These are phyloP conservation scores for Linaria vulgaris DNA, from an alignment of 257 asterid species.

Conservation along the genomic window DNA sequence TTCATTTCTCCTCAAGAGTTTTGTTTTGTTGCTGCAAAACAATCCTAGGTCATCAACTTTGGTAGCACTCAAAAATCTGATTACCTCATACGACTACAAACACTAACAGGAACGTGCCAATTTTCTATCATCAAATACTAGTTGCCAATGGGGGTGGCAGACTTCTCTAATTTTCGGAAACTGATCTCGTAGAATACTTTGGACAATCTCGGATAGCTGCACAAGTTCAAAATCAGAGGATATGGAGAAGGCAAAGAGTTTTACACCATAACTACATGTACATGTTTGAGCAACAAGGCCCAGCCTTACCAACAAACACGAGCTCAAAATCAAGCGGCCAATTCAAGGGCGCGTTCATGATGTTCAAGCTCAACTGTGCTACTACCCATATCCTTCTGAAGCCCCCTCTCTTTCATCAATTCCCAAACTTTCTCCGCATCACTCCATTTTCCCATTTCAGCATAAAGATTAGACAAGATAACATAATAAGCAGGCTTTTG, in stretches of 20 bases:
- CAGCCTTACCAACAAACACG: not conserved
- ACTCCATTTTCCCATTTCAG: slow-evolving; percentile 60
- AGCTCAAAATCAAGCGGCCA: slow-evolving; percentile 25
- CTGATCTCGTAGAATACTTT: no score
- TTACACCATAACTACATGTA: not conserved
- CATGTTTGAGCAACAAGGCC: not conserved
- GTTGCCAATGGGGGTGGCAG: no score
- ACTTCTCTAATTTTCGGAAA: no score
- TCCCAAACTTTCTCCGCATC: slow-evolving; percentile 48
- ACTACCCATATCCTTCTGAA: slow-evolving; percentile 52
- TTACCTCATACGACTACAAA: no score
- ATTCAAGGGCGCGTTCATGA: slow-evolving; percentile 17
- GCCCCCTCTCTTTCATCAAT: slow-evolving; percentile 52
- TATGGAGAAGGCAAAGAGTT: not conserved
- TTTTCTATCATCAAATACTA: no score
- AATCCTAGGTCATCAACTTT: not conserved
- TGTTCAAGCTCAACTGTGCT: slow-evolving; percentile 44
- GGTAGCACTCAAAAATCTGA: no score
- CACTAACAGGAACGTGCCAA: no score
- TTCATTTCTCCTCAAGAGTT: not conserved
- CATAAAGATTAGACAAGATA: slow-evolving; percentile 54
- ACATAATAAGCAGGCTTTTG: slow-evolving; percentile 46
- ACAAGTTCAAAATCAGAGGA: no score
- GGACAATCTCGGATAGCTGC: no score
- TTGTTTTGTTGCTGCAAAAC: not conserved